Percentiles rank a stretch among this genome's conserved stretches.
Evolutionary conservation across 345 rosid species (phyloP).

Genomic region (Lumnitzera littorea): DNA sequence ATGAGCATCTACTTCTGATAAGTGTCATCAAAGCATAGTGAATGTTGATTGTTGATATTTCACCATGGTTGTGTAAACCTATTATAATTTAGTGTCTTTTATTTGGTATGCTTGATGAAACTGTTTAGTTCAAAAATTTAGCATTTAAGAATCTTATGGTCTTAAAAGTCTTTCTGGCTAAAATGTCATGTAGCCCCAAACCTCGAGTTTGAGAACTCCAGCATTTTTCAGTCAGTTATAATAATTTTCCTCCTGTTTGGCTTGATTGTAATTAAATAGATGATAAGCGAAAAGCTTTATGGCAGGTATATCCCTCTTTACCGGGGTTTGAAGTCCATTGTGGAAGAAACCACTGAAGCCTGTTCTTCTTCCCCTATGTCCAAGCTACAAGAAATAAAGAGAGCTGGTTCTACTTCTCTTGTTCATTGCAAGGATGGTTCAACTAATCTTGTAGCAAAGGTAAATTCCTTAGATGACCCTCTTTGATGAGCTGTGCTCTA

Average conservation of each 20-base stretch:
- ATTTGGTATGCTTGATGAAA: no score
- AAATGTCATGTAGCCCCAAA: no score
- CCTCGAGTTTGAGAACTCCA: background rate
- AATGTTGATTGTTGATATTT: no score
- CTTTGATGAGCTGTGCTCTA: background rate
- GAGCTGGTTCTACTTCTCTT: conserved; percentile 50
- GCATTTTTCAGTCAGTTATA: background rate
- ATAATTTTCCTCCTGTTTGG: background rate
- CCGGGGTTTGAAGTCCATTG: conserved; percentile 31
- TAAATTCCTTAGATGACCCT: conserved; percentile 9
- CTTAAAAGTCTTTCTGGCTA: no score
- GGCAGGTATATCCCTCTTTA: conserved; percentile 79
- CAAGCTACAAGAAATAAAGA: conserved; percentile 45
- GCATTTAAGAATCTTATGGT: no score
- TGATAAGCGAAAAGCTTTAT: conserved; percentile 14
- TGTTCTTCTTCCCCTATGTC: conserved; percentile 53
- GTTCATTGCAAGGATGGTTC: conserved; percentile 62
- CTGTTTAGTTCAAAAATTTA: no score
- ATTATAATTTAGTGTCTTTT: no score
- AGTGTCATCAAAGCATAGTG: no score
- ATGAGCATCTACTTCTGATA: no score
- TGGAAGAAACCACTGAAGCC: conserved; percentile 24
- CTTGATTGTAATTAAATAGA: background rate
- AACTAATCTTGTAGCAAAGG: conserved; percentile 75
- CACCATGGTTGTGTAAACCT: no score